Conservation (phyloP, 345 rosid genomes). For the Salix exigua region DNA sequence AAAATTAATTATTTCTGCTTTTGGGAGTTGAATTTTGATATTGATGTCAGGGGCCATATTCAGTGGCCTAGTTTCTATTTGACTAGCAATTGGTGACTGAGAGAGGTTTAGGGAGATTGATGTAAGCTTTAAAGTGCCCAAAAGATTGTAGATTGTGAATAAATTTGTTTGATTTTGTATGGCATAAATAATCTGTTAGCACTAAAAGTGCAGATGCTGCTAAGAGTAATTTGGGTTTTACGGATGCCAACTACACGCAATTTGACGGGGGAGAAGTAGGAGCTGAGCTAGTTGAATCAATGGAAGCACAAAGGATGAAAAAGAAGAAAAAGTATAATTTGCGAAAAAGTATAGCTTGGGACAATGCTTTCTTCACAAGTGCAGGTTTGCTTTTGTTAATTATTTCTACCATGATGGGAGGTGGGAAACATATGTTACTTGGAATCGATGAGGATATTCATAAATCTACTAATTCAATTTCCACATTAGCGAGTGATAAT, state of each 20-base stretch:
- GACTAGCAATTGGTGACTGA: background rate
- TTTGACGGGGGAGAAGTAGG: slow-evolving; percentile 13
- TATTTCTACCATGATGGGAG: slow-evolving; percentile 49
- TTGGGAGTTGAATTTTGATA: background rate
- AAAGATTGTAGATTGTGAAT: too few relatives aligned
- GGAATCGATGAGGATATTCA: slow-evolving; percentile 65
- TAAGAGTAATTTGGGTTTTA: too few relatives aligned
- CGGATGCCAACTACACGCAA: too few relatives aligned
- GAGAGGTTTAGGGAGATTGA: background rate
- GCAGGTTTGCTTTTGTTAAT: slow-evolving; percentile 41
- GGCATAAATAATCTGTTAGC: too few relatives aligned
- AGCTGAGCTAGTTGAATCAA: slow-evolving; percentile 39
- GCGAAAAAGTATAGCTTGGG: slow-evolving; percentile 95
- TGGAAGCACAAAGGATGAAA: slow-evolving; percentile 30
- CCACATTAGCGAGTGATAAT: slow-evolving; percentile 68
- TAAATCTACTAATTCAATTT: slow-evolving; percentile 68
- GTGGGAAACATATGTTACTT: slow-evolving; percentile 38
- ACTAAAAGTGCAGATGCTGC: too few relatives aligned
- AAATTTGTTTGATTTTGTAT: too few relatives aligned
- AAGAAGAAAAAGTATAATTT: slow-evolving; percentile 54
- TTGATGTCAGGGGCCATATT: too few relatives aligned
- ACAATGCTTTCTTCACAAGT: slow-evolving; percentile 90
- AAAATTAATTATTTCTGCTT: too few relatives aligned
- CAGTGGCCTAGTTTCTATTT: background rate
- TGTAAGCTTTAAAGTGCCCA: too few relatives aligned